These are phyloP conservation scores for Boletus reticuloceps DNA, from an alignment of 768 basidiomycete species.

Conservation along the genomic window DNA sequence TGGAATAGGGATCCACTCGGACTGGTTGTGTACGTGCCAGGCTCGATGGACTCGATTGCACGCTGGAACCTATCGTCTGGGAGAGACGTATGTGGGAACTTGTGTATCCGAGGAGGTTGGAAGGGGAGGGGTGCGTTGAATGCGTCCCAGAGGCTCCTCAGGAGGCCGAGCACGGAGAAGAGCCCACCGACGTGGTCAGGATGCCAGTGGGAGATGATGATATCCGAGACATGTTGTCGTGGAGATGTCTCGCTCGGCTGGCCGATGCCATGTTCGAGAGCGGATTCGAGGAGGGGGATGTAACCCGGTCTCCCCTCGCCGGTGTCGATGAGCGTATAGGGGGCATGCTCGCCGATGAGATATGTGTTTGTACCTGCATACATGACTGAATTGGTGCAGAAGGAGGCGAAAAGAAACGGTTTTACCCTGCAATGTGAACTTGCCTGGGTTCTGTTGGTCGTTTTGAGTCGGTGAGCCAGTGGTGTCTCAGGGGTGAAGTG, in stretches of 20 bases:
- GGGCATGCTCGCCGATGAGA: constrained; percentile 65
- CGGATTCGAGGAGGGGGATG: constrained; percentile 59
- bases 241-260: not conserved
- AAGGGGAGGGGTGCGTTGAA: constrained; percentile 46
- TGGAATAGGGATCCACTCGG: constrained; percentile 49
- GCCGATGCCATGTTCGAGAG: constrained; percentile 45
- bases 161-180: constrained; percentile 61
- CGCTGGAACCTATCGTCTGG: constrained; percentile 34
- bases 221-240: constrained; percentile 66
- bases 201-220: constrained; percentile 91
- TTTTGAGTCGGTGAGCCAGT: not conserved
- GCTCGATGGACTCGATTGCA: constrained; percentile 37
- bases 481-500: not conserved
- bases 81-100: constrained; percentile 48
- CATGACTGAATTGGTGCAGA: not conserved
- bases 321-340: constrained; percentile 81
- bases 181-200: constrained; percentile 83
- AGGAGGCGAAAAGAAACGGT: not conserved
- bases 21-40: constrained; percentile 45
- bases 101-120: constrained; percentile 71
- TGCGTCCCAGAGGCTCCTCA: constrained; percentile 61
- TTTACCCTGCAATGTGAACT: constrained; percentile 82
- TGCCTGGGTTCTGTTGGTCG: constrained; percentile 70
- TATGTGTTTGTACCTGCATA: constrained; percentile 84
- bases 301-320: constrained; percentile 74